Conservation (phyloP, 305 asterid species). For the Fraxinus nigra region DNA sequence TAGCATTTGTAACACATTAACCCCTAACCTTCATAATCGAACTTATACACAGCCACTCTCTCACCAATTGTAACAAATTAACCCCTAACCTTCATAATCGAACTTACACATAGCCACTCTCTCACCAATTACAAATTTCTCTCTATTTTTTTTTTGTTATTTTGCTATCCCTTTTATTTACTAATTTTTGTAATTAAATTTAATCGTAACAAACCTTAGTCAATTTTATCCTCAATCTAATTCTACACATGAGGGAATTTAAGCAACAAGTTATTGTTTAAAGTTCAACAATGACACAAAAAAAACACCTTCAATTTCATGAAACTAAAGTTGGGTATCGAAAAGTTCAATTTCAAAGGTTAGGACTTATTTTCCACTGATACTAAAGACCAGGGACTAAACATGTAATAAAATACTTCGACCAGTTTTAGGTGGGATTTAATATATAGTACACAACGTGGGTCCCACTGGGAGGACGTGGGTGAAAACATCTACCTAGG, state of each 20-base stretch:
- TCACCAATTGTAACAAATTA: too few species aligned
- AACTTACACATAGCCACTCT: too few species aligned
- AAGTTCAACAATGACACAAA: background rate
- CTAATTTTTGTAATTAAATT: too few species aligned
- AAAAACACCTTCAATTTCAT: background rate
- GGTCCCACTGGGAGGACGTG: conserved; percentile 2
- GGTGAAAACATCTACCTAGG: background rate
- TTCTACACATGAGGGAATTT: background rate
- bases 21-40: too few species aligned
- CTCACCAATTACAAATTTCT: background rate
- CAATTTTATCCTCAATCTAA: background rate
- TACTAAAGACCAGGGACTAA: background rate
- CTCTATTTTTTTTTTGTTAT: background rate
- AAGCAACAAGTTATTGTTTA: background rate
- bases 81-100: too few species aligned
- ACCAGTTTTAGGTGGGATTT: background rate
- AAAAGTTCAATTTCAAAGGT: background rate
- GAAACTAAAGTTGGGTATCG: background rate
- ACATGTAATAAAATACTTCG: background rate
- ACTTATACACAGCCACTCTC: too few species aligned
- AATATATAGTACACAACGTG: background rate
- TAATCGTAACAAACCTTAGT: background rate
- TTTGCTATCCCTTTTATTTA: background rate
- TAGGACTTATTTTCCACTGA: background rate
- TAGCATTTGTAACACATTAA: background rate